A percentile compares a stretch with the other conserved stretches of the same genome.
These are phyloP conservation scores for Aspergillus heteromorphus DNA, from an alignment of 495 filamentous ascomycete species.

Conservation along the genomic window DNA sequence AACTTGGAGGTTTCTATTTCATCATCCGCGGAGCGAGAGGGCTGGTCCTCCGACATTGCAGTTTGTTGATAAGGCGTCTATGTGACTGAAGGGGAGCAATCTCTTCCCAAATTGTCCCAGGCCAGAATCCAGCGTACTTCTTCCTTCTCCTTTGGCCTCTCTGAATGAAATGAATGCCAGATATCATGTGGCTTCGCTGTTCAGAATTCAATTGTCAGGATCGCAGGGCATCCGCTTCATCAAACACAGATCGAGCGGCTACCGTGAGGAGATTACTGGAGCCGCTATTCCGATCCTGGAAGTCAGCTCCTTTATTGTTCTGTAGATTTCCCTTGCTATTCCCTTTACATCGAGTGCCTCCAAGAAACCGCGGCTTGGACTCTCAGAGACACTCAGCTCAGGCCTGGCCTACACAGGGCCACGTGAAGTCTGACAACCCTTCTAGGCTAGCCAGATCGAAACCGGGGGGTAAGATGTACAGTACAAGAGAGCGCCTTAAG, in stretches of 20 bases:
- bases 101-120: not conserved
- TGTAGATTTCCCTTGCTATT: not conserved
- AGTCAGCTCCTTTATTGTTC: not conserved
- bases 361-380: not conserved
- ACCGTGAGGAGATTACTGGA: not conserved
- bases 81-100: not conserved
- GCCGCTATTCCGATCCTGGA: not conserved
- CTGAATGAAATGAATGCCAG: not conserved
- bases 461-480: not conserved
- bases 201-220: not conserved
- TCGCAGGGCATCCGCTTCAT: not conserved
- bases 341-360: not conserved
- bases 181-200: not conserved
- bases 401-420: not conserved
- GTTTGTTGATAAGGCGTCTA: slow-evolving; percentile 18
- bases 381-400: not conserved
- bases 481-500: not conserved
- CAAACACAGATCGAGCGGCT: not conserved
- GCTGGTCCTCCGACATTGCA: slow-evolving; percentile 46
- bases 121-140: not conserved
- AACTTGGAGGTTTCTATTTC: slow-evolving; percentile 22
- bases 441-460: not conserved
- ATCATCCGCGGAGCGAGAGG: slow-evolving; percentile 26
- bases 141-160: not conserved
- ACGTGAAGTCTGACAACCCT: not conserved